These are phyloP conservation scores for Tetradesmus lagerheimii DNA, from an alignment of 139 green algal species.

Conservation along the genomic window DNA sequence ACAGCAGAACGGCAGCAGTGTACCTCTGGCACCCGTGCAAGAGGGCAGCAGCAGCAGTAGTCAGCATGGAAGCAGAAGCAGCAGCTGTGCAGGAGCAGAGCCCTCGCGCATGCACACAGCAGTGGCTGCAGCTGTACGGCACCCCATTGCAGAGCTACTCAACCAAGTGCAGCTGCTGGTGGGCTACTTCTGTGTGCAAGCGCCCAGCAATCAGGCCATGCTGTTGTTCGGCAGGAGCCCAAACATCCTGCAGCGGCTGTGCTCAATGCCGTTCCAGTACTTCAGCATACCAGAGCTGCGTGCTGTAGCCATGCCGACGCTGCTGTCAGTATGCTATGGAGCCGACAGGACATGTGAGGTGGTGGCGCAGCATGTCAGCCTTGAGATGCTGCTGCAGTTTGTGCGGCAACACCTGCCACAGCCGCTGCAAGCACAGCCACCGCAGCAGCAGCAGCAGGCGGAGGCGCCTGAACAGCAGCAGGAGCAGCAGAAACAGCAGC, in stretches of 20 bases:
- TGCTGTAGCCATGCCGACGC: slow-evolving; percentile 61
- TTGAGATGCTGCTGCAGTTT: slow-evolving; percentile 43
- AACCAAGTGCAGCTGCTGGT: slow-evolving; percentile 69
- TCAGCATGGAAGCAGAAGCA: neutral
- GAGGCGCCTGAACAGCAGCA: neutral
- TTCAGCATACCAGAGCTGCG: slow-evolving; percentile 44
- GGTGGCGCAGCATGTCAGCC: slow-evolving; percentile 48
- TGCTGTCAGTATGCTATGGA: slow-evolving; percentile 58
- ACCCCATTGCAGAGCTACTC: slow-evolving; percentile 59
- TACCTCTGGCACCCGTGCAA: neutral
- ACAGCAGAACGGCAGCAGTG: neutral
- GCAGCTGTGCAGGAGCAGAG: neutral
- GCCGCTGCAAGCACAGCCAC: neutral
- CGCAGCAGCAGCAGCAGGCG: neutral
- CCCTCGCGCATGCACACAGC: slow-evolving; percentile 1
- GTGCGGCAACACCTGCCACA: slow-evolving; percentile 19
- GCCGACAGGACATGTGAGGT: slow-evolving; percentile 55
- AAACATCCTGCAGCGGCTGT: slow-evolving; percentile 70
- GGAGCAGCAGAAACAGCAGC: neutral
- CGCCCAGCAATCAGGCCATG: slow-evolving; percentile 55
- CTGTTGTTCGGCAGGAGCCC: slow-evolving; percentile 68
- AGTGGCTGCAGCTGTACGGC: neutral
- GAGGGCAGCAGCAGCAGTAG: neutral
- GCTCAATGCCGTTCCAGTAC: slow-evolving; percentile 59
- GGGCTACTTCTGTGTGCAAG: slow-evolving; percentile 60